Evolutionary conservation across 768 basidiomycete species (phyloP).

Genomic region (Phaffia tasmanica): DNA sequence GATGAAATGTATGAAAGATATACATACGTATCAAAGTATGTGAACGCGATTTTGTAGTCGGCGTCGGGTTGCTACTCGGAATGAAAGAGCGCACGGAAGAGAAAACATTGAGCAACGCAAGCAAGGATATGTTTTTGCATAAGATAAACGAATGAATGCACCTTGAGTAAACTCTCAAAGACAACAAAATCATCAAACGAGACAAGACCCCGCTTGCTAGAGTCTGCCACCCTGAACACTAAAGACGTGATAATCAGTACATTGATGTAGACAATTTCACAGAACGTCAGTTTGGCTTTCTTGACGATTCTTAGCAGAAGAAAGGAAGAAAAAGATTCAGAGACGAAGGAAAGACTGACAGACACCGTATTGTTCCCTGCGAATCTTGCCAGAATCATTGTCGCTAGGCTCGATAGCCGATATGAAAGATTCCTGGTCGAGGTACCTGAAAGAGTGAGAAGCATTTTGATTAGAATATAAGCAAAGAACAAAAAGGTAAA

Average conservation of each 20-base stretch:
- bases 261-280: background rate
- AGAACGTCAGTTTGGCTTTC: background rate
- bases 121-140: background rate
- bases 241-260: background rate
- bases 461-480: background rate
- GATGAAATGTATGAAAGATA: background rate
- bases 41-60: conserved; percentile 93
- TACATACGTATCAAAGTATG: conserved; percentile 85
- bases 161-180: conserved; percentile 57
- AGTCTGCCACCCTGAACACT: conserved; percentile 39
- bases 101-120: background rate
- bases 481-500: background rate
- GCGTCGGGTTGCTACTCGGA: conserved; percentile 60
- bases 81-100: background rate
- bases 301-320: background rate
- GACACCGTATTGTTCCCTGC: conserved; percentile 74
- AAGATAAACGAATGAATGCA: background rate
- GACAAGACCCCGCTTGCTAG: conserved; percentile 32
- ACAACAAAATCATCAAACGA: conserved; percentile 89
- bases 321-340: background rate
- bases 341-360: conserved; percentile 48
- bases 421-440: conserved; percentile 80
- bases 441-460: conserved; percentile 47
- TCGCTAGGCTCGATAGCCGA: conserved; percentile 83
- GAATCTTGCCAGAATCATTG: conserved; percentile 68